Evolutionary conservation across 2,329 filamentous ascomycete genomes (phyloP).

Genomic region (Stromatinia cepivora): DNA sequence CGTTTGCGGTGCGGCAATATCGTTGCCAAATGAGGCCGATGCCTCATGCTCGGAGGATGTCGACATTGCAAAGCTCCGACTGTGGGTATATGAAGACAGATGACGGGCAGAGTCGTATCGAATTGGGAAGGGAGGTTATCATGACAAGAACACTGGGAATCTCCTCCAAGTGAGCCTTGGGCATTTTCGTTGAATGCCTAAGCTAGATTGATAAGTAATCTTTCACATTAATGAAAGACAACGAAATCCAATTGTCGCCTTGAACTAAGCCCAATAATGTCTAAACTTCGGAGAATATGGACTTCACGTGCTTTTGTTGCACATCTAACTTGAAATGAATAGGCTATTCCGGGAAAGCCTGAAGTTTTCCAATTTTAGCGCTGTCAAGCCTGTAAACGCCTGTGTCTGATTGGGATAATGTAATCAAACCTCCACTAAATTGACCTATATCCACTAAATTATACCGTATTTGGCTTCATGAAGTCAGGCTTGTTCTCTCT

Average conservation of each 20-base stretch:
- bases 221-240: neutral
- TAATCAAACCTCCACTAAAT: neutral
- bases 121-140: no score
- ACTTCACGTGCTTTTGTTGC: slow-evolving; percentile 3
- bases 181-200: neutral
- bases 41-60: slow-evolving; percentile 12
- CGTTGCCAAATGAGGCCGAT: neutral
- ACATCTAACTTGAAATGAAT: slow-evolving; percentile 15
- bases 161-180: neutral
- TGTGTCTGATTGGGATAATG: neutral
- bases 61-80: slow-evolving; percentile 1
- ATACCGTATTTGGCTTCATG: neutral
- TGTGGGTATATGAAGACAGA: neutral
- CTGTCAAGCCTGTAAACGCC: neutral
- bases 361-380: neutral
- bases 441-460: neutral
- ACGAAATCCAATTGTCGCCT: neutral
- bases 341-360: neutral
- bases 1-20: neutral
- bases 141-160: neutral
- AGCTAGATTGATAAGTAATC: neutral
- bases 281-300: neutral
- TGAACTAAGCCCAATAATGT: neutral
- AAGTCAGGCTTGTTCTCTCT: neutral
- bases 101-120: neutral